phyloP scores from a whole-genome alignment of 352 stramenopile genomes.

The Blastocystis sp. region DNA sequence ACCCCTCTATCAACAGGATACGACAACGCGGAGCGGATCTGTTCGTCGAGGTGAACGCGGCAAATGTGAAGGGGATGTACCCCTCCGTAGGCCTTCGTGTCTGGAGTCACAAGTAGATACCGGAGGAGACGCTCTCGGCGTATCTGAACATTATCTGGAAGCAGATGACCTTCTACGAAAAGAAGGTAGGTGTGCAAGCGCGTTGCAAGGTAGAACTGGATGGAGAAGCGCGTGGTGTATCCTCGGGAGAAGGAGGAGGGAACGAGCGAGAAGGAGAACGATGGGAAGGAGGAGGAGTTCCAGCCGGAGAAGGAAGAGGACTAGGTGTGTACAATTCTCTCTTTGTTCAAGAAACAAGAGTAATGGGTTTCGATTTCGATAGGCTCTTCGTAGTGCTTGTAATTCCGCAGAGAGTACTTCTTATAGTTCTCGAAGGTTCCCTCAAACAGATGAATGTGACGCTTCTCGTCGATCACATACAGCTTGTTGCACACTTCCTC shows the following conservation, averaged over 20 bases:
- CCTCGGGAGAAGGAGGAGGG: neutral
- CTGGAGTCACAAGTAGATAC: neutral
- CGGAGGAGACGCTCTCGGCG: neutral
- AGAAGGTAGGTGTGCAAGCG: neutral
- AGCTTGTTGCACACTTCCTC: conserved; percentile 80
- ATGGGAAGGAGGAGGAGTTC: conserved; percentile 62
- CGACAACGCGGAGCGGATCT: neutral
- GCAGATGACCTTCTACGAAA: conserved; percentile 52
- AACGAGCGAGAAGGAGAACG: conserved; percentile 13
- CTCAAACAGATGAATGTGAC: conserved; percentile 61
- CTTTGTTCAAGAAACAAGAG: conserved; percentile 65
- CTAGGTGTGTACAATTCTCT: neutral
- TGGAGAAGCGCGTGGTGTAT: conserved; percentile 48
- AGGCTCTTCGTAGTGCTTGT: conserved; percentile 21
- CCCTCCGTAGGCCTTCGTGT: neutral
- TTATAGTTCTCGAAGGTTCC: conserved; percentile 66
- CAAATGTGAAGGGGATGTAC: neutral
- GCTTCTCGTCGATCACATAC: conserved; percentile 65
- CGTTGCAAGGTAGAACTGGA: conserved; percentile 25
- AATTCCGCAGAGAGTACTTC: conserved; percentile 62
- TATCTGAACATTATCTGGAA: conserved; percentile 43
- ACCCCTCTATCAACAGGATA: neutral
- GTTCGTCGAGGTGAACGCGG: neutral
- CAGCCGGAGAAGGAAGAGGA: conserved; percentile 60
- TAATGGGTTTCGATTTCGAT: conserved; percentile 62